phyloP scores from a whole-genome alignment of 495 filamentous ascomycete species.

The Penicillium dipodomyicola region DNA sequence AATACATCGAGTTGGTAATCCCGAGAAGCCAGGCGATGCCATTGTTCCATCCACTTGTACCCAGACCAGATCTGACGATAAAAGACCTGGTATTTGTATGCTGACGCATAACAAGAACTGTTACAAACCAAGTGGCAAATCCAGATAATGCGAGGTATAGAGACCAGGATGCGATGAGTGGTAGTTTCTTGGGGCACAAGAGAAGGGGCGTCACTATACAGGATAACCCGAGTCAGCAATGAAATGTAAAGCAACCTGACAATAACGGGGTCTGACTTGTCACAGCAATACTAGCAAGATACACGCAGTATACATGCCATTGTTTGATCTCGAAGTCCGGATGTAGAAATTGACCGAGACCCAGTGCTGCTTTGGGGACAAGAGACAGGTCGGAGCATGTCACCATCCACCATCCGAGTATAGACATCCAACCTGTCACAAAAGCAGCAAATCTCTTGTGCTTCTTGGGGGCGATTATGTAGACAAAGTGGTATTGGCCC shows the following conservation, averaged over 20 bases:
- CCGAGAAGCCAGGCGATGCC: conserved; percentile 40
- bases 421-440: conserved; percentile 36
- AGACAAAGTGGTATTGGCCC: conserved; percentile 36
- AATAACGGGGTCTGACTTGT: neutral
- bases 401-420: conserved; percentile 38
- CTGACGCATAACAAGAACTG: conserved; percentile 24
- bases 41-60: conserved; percentile 31
- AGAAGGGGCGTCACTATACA: neutral
- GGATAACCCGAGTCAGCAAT: neutral
- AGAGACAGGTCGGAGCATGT: conserved; percentile 23
- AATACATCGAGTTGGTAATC: conserved; percentile 36
- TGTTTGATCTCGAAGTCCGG: neutral
- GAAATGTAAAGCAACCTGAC: neutral
- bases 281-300: neutral
- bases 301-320: neutral
- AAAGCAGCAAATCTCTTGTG: conserved; percentile 26
- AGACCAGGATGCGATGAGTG: neutral
- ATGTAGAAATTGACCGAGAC: neutral
- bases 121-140: conserved; percentile 17
- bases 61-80: conserved; percentile 18
- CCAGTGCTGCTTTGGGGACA: neutral
- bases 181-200: neutral
- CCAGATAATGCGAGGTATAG: neutral
- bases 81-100: conserved; percentile 16
- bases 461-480: conserved; percentile 25